These are phyloP conservation scores for Lasiodiplodia hormozganensis DNA, from an alignment of 2,329 filamentous ascomycete species.

Conservation along the genomic window DNA sequence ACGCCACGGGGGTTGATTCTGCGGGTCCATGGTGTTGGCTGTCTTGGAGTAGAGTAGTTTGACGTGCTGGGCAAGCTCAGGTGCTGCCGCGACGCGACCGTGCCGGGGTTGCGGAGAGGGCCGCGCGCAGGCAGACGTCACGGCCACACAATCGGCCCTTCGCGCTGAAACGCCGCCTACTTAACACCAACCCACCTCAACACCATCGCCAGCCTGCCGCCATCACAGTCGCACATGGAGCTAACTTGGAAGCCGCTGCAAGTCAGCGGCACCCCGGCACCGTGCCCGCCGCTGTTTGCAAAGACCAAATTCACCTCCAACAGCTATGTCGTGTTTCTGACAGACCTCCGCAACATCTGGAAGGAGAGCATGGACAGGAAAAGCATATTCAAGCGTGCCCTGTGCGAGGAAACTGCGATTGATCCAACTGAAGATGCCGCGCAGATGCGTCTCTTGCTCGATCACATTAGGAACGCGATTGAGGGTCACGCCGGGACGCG, in stretches of 20 bases:
- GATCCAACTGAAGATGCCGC: slow-evolving; percentile 71
- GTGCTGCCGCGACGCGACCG: background rate
- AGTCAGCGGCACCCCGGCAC: background rate
- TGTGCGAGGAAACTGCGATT: slow-evolving; percentile 71
- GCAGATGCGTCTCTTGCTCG: slow-evolving; percentile 72
- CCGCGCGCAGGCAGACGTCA: slow-evolving; percentile 17
- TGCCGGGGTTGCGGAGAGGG: slow-evolving; percentile 9
- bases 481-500: slow-evolving; percentile 46
- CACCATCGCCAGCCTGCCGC: background rate
- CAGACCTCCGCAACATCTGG: slow-evolving; percentile 79
- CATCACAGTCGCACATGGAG: slow-evolving; percentile 3
- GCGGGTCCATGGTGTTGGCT: slow-evolving; percentile 38
- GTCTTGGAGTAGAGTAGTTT: background rate
- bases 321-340: slow-evolving; percentile 71
- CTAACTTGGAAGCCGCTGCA: slow-evolving; percentile 4
- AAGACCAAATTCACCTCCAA: slow-evolving; percentile 62
- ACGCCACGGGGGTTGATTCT: slow-evolving; percentile 45
- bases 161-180: background rate
- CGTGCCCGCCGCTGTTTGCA: slow-evolving; percentile 67
- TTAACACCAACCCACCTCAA: background rate
- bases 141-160: background rate
- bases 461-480: slow-evolving; percentile 64
- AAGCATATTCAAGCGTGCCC: slow-evolving; percentile 68
- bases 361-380: slow-evolving; percentile 67
- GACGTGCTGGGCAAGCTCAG: background rate